These are phyloP conservation scores for Boletus holoroseus DNA, from an alignment of 1,284 basidiomycete genomes.

Conservation along the genomic window DNA sequence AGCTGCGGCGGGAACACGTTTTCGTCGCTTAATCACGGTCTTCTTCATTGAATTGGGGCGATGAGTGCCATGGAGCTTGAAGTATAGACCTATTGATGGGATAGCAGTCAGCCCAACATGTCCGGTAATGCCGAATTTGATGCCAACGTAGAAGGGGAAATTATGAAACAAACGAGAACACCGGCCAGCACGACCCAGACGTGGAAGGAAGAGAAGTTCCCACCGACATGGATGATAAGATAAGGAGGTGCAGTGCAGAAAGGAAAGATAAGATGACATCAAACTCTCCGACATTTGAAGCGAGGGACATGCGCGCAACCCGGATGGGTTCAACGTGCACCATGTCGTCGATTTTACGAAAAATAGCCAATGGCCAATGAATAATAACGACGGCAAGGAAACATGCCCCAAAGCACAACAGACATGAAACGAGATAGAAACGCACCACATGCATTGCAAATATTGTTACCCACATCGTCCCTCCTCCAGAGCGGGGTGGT, in stretches of 20 bases:
- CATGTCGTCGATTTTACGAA: slow-evolving; percentile 21
- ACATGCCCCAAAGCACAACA: slow-evolving; percentile 28
- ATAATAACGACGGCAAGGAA: slow-evolving; percentile 19
- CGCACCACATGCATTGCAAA: slow-evolving; percentile 91
- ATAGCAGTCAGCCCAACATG: slow-evolving; percentile 23
- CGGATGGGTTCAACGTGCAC: slow-evolving; percentile 25
- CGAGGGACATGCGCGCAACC: slow-evolving; percentile 16
- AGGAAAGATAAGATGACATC: slow-evolving; percentile 23
- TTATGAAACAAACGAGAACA: slow-evolving; percentile 3
- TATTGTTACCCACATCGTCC: slow-evolving; percentile 90
- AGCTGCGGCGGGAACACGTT: slow-evolving; percentile 82
- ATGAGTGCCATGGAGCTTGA: slow-evolving; percentile 96
- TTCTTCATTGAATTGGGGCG: slow-evolving; percentile 99
- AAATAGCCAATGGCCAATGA: slow-evolving; percentile 16
- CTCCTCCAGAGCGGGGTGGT: slow-evolving; percentile 92
- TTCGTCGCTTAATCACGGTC: slow-evolving; percentile 95
- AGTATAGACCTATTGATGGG: slow-evolving; percentile 74
- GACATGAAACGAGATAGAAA: slow-evolving; percentile 33
- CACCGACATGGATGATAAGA: slow-evolving; percentile 22
- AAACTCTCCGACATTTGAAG: slow-evolving; percentile 16
- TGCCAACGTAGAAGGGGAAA: slow-evolving; percentile 2
- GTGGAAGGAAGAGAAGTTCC: slow-evolving; percentile 11
- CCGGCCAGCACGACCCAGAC: background rate
- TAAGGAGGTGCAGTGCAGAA: slow-evolving; percentile 14
- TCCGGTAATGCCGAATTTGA: slow-evolving; percentile 5